Evolutionary conservation across 768 basidiomycete species (phyloP), one percentile per base, ranked within the genome.

Genomic region (Phlebiopsis flavidoalba): DNA sequence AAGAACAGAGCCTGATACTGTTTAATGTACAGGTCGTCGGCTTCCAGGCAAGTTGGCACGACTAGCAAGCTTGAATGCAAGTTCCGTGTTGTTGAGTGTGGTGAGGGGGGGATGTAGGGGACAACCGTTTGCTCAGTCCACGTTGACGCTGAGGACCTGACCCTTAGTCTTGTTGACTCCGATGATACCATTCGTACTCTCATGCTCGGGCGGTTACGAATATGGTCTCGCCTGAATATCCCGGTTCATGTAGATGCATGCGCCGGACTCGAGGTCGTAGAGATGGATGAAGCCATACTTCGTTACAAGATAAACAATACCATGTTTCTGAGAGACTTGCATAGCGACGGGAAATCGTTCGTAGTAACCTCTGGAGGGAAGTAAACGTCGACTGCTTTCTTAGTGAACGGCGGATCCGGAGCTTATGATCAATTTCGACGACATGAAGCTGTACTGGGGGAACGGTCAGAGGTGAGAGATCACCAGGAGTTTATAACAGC

Each of bases 111-210:
- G 65, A 97, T 91, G 74, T 98, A 99, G 2, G 96, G 96, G 64
- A 99, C 86, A 69, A 98, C 86, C 19, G 94, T 95, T 69, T 93
- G 87, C 71, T 98, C 97, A n/a, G 73, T 99, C 97, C 64, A 98
- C 89, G 65, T 89, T 94, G 64, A 99, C 97, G 67, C 93, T 95
- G 59, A 99, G 82, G 17, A 98, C 94, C 75, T 99, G 97, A 35
- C 97, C 97, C 77, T 98, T 98, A n/a, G n/a, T n/a, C 83, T 96
- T 93, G 84, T 99, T 99, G 71, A 99, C 95, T 65, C 96, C 96
- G 64, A 99, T 93, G 74, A 99, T 97, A 78, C 97, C 97, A 70
- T 93, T 85, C 3, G 88, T 87, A 17, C 87, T 84, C 73, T 98
- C 95, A 70, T 98, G 94, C 69, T 98, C 95, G 36, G n/a, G 96